These are phyloP conservation scores for Paecilomyces fulvus DNA, from an alignment of 2,329 filamentous ascomycete genomes.

Conservation along the genomic window DNA sequence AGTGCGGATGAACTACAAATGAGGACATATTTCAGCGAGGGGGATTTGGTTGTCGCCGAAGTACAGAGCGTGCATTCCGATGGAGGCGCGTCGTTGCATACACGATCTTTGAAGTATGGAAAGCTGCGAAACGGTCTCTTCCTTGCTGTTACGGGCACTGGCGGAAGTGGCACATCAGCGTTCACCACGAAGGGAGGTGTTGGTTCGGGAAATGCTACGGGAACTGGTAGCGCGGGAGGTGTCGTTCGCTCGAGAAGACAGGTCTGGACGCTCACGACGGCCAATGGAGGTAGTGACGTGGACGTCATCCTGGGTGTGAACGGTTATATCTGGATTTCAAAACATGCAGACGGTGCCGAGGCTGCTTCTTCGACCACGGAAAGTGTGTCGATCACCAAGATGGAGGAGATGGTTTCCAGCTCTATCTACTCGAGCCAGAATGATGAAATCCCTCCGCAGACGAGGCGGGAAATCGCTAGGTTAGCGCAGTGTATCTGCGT, in stretches of 20 bases:
- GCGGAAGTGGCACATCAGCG: conserved; percentile 52
- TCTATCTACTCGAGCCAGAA: conserved; percentile 95
- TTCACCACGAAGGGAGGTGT: conserved; percentile 23
- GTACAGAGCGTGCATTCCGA: conserved; percentile 84
- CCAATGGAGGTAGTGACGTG: conserved; percentile 49
- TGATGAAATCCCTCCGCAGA: conserved; percentile 67
- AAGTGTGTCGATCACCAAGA: conserved; percentile 62
- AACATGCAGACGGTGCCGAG: conserved; percentile 56
- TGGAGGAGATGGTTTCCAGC: conserved; percentile 79
- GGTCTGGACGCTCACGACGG: conserved; percentile 64
- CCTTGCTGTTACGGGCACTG: conserved; percentile 68
- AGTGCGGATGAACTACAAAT: conserved; percentile 97
- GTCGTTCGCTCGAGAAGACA: conserved; percentile 79
- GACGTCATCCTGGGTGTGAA: conserved; percentile 91
- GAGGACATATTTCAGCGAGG: conserved; percentile 91
- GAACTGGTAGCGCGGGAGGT: conserved; percentile 63
- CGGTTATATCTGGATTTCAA: conserved; percentile 92
- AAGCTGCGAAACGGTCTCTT: conserved; percentile 94
- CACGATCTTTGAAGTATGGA: conserved; percentile 82
- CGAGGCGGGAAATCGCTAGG: conserved; percentile 79
- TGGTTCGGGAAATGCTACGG: conserved; percentile 47
- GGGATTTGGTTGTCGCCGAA: conserved; percentile 87
- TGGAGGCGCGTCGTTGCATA: conserved; percentile 80
- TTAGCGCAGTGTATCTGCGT: conserved; percentile 73
- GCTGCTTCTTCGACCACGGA: conserved; percentile 37